Percentiles rank a stretch among this genome's conserved stretches.
Conservation (phyloP, 1,284 basidiomycete genomes). For the Cutaneotrichosporon sp. region DNA sequence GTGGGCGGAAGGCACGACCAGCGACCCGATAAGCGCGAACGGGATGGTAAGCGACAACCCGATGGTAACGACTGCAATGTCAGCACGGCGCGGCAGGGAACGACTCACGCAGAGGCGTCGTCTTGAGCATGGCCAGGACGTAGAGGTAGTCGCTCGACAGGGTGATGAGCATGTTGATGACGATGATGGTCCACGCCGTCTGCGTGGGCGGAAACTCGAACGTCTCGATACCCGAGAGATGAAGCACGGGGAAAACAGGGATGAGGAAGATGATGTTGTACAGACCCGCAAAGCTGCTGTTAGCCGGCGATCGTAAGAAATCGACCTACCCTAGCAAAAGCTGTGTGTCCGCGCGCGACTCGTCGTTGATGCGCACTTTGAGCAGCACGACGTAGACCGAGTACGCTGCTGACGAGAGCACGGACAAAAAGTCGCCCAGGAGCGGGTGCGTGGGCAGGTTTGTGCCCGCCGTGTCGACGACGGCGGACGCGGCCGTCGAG, state of each 20-base stretch:
- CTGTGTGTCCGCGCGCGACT: constrained; percentile 85
- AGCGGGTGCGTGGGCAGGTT: constrained; percentile 43
- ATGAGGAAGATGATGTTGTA: constrained; percentile 79
- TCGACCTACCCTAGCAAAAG: constrained; percentile 69
- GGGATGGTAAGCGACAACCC: constrained; percentile 89
- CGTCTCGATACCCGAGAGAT: constrained; percentile 66
- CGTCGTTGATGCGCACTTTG: constrained; percentile 76
- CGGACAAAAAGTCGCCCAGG: constrained; percentile 71
- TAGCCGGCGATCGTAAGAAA: constrained; percentile 14
- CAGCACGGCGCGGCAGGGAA: not conserved
- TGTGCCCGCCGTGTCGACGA: constrained; percentile 8
- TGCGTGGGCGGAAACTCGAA: constrained; percentile 66
- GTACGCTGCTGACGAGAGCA: constrained; percentile 80
- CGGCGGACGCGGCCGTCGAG: constrained; percentile 47
- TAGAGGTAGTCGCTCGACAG: constrained; percentile 80
- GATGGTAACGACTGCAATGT: constrained; percentile 61
- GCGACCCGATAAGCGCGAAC: constrained; percentile 43
- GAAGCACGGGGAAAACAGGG: constrained; percentile 76
- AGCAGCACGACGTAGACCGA: constrained; percentile 87
- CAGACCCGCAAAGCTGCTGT: constrained; percentile 67
- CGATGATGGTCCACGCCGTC: constrained; percentile 60
- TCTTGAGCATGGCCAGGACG: constrained; percentile 89
- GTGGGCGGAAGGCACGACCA: constrained; percentile 34
- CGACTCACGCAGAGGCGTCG: constrained; percentile 62
- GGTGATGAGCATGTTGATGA: constrained; percentile 83